These are phyloP conservation scores for Rubia tinctorum DNA, from an alignment of 305 asterid species.

Conservation along the genomic window DNA sequence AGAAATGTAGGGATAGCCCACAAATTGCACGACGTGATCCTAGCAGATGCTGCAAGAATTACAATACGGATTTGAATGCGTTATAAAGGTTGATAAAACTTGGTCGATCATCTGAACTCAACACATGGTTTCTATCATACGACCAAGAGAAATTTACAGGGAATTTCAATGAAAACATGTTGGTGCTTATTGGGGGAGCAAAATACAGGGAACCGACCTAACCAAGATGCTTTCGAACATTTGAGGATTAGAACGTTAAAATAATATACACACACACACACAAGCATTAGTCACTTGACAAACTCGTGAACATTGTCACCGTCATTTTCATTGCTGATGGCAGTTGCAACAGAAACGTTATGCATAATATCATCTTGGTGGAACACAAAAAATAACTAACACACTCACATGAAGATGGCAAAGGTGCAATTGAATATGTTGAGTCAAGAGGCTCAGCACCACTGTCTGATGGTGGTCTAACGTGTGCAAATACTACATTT, in stretches of 20 bases:
- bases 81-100: not conserved
- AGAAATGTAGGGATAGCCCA: constrained; percentile 45
- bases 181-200: not conserved
- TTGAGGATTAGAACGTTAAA: not conserved
- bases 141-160: not conserved
- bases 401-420: constrained; percentile 62
- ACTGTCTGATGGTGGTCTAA: constrained; percentile 51
- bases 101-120: not conserved
- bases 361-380: not conserved
- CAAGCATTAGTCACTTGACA: not conserved
- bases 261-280: too few species aligned
- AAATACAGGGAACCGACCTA: not conserved
- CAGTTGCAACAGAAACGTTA: not conserved
- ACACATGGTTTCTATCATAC: not conserved
- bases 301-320: not conserved
- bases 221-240: not conserved
- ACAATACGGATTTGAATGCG: constrained; percentile 8
- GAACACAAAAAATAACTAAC: not conserved
- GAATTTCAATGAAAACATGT: not conserved
- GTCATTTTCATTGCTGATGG: not conserved
- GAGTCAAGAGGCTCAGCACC: constrained; percentile 48
- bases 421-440: constrained; percentile 44
- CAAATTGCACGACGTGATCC: constrained; percentile 29
- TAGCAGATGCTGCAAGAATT: constrained; percentile 62
- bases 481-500: constrained; percentile 42